These are phyloP conservation scores for Spathaspora girioi DNA, from an alignment of 805 yeast genomes.

Conservation along the genomic window DNA sequence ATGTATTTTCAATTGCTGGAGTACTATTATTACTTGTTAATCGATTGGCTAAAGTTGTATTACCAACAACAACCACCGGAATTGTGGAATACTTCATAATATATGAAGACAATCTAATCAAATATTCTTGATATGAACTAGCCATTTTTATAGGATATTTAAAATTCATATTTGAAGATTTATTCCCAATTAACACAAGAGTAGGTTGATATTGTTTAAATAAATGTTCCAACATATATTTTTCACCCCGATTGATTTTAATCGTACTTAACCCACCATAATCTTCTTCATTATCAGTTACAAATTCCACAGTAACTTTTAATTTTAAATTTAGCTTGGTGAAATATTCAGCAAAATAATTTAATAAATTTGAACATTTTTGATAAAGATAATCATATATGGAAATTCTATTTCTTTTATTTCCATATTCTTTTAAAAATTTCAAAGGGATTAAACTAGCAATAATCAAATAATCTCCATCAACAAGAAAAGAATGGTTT, in stretches of 20 bases:
- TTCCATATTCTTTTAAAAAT: conserved; percentile 9
- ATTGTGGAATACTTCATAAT: conserved; percentile 35
- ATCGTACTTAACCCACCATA: conserved; percentile 1
- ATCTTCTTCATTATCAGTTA: conserved; percentile 17
- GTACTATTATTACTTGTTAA: too few species aligned
- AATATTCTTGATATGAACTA: conserved; percentile 17
- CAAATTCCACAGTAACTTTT: conserved; percentile 39
- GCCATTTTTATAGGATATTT: conserved; percentile 34
- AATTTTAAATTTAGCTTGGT: conserved; percentile 17
- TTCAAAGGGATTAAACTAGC: conserved; percentile 28
- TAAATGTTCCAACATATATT: conserved; percentile 33
- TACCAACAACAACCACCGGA: conserved; percentile 36
- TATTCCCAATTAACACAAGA: conserved; percentile 34
- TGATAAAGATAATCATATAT: conserved; percentile 17
- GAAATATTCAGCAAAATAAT: conserved; percentile 17
- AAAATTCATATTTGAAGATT: conserved; percentile 38
- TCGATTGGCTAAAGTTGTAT: background rate
- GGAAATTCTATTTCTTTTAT: conserved; percentile 6
- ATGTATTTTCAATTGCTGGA: too few species aligned
- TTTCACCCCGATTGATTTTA: conserved; percentile 17
- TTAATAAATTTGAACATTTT: conserved; percentile 23
- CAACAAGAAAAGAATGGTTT: conserved; percentile 20
- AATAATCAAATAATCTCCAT: conserved; percentile 38
- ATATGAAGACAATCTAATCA: conserved; percentile 36
- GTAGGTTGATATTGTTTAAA: conserved; percentile 41